Percentiles rank a stretch among this genome's conserved stretches.
These are phyloP conservation scores for Eutypella sp. DNA, from an alignment of 2,329 filamentous ascomycete species.

Conservation along the genomic window DNA sequence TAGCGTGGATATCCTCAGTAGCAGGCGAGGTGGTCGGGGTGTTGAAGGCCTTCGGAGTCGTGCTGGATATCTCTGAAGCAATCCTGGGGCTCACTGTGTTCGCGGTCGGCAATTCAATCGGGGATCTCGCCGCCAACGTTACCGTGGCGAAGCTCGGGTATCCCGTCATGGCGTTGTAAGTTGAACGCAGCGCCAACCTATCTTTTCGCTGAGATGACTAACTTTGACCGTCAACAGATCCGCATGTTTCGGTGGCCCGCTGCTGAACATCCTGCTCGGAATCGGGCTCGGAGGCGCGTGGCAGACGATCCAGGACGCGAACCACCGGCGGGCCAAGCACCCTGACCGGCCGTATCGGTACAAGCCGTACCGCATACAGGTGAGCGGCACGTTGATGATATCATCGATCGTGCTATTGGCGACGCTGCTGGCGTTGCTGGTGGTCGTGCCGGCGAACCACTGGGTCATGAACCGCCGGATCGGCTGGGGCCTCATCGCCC, in stretches of 20 bases:
- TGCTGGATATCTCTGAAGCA: conserved; percentile 89
- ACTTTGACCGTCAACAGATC: conserved; percentile 47
- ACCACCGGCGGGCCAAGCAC: conserved; percentile 61
- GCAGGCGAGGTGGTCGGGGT: conserved; percentile 94
- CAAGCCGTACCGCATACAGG: conserved; percentile 74
- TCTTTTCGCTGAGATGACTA: conserved; percentile 1
- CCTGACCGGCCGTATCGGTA: conserved; percentile 61
- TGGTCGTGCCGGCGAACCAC: conserved; percentile 76
- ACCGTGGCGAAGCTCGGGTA: conserved; percentile 91
- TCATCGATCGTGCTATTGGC: conserved; percentile 78
- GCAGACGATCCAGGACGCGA: conserved; percentile 71
- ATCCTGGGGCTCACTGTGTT: conserved; percentile 94
- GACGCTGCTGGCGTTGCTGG: conserved; percentile 72
- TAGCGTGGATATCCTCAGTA: conserved; percentile 95
- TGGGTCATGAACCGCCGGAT: conserved; percentile 83
- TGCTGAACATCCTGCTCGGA: conserved; percentile 94
- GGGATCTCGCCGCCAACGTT: conserved; percentile 90
- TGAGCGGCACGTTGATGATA: conserved; percentile 80
- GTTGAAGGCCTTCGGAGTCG: conserved; percentile 86
- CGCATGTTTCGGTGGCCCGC: conserved; percentile 95
- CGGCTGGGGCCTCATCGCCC: conserved; percentile 70
- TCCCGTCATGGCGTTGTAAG: conserved; percentile 84
- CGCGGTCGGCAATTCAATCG: conserved; percentile 90
- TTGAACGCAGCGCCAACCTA: conserved; percentile 15
- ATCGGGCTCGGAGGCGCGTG: conserved; percentile 89